Conservation (phyloP, 2,329 filamentous ascomycete species). For the Sporothrix variecibatus region DNA sequence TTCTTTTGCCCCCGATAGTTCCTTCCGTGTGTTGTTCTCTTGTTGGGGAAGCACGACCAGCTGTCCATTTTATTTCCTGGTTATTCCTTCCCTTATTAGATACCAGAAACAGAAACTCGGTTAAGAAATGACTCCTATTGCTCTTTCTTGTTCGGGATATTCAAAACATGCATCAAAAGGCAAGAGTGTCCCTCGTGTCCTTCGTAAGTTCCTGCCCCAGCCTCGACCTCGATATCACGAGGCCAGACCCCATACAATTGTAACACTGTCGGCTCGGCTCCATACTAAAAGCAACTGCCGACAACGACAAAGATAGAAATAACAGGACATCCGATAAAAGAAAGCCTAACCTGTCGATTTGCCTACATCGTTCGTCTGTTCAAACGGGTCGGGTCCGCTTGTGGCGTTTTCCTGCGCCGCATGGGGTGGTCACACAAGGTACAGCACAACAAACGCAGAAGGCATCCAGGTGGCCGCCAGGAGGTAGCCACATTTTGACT, state of each 20-base stretch:
- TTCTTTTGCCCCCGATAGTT: neutral
- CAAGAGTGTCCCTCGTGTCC: neutral
- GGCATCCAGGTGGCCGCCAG: neutral
- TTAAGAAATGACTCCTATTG: neutral
- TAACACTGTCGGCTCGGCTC: neutral
- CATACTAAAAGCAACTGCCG: neutral
- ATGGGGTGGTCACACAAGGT: neutral
- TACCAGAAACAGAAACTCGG: neutral
- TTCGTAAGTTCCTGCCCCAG: neutral
- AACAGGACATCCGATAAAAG: neutral
- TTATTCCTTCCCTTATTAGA: conserved; percentile 1
- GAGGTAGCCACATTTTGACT: neutral
- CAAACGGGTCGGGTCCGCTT: conserved; percentile 11
- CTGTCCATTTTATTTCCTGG: neutral
- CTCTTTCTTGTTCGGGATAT: neutral
- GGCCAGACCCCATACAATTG: neutral
- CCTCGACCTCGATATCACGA: neutral
- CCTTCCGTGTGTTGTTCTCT: neutral
- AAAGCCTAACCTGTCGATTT: neutral
- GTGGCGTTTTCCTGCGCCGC: conserved; percentile 20
- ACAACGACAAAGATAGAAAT: neutral
- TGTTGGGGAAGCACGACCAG: neutral
- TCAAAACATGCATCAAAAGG: neutral
- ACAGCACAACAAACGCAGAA: conserved; percentile 1
- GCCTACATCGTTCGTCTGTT: conserved; percentile 15